Percentiles rank a stretch among this genome's conserved stretches.
Evolutionary conservation across 2,329 filamentous ascomycete genomes (phyloP).

Genomic region (Fusarium haematococcum): DNA sequence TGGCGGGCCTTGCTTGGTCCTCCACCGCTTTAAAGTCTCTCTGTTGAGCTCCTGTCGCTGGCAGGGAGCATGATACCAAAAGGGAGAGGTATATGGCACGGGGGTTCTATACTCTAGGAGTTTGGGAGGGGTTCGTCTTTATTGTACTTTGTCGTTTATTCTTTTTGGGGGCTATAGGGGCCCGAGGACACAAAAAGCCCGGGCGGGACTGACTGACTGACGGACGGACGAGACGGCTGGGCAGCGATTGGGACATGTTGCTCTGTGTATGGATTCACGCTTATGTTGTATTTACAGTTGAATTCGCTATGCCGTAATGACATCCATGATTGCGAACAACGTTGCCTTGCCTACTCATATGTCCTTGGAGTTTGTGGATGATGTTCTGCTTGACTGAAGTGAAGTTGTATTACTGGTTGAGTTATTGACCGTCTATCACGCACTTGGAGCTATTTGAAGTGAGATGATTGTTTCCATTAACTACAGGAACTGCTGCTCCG

Average conservation of each 20-base stretch:
- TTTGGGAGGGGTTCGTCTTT: constrained; percentile 26
- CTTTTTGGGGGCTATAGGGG: constrained; percentile 21
- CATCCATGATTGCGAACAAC: constrained; percentile 42
- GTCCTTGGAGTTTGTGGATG: neutral
- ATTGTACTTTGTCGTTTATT: constrained; percentile 19
- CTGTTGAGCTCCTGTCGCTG: constrained; percentile 31
- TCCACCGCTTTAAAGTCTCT: constrained; percentile 22
- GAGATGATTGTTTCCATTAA: neutral
- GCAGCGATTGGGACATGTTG: constrained; percentile 16
- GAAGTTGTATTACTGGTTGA: neutral
- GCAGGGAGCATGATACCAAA: constrained; percentile 43
- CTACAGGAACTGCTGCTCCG: neutral
- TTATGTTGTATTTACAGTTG: constrained; percentile 43
- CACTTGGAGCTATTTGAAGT: neutral
- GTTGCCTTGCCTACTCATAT: neutral
- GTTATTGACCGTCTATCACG: neutral
- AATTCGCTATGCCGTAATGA: constrained; percentile 46
- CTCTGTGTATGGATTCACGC: constrained; percentile 36
- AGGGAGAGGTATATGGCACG: constrained; percentile 33
- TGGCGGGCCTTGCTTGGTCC: constrained; percentile 18
- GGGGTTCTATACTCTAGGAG: constrained; percentile 37
- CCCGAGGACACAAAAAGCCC: constrained; percentile 22
- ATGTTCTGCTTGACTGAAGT: neutral
- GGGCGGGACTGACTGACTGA: constrained; percentile 16
- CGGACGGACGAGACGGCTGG: constrained; percentile 15